Percentiles rank a stretch among this genome's conserved stretches.
Conservation (phyloP, 148 eudicot genomes). For the Camellia lanceoleosa region DNA sequence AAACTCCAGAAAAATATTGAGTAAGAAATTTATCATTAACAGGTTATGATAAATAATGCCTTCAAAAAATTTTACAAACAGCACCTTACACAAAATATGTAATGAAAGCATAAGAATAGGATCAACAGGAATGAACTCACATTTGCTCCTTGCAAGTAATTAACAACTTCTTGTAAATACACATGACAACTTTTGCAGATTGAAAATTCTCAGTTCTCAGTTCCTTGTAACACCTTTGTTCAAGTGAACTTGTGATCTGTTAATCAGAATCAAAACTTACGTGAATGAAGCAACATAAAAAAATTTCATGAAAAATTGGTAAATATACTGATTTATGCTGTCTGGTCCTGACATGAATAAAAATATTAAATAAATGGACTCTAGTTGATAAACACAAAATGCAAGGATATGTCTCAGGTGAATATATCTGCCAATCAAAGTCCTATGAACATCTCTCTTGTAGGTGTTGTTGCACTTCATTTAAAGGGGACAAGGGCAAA, state of each 20-base stretch:
- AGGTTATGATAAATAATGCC: neutral
- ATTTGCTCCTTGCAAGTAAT: slow-evolving; percentile 85
- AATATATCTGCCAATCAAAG: neutral
- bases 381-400: neutral
- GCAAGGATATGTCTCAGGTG: neutral
- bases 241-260: slow-evolving; percentile 84
- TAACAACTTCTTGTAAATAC: slow-evolving; percentile 74
- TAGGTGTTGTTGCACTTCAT: too few relatives aligned
- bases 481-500: too few relatives aligned
- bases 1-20: too few relatives aligned
- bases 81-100: neutral
- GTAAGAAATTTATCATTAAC: neutral
- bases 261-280: slow-evolving; percentile 15
- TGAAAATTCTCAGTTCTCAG: slow-evolving; percentile 62
- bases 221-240: slow-evolving; percentile 92
- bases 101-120: neutral
- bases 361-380: neutral
- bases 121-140: slow-evolving; percentile 44
- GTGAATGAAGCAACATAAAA: neutral
- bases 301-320: neutral
- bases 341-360: neutral
- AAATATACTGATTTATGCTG: neutral
- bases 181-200: slow-evolving; percentile 68
- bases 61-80: neutral
- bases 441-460: too few relatives aligned